Percentiles rank a stretch among this genome's conserved stretches.
Conservation (phyloP, 768 basidiomycete genomes). For the Pulveroboletus sp. region DNA sequence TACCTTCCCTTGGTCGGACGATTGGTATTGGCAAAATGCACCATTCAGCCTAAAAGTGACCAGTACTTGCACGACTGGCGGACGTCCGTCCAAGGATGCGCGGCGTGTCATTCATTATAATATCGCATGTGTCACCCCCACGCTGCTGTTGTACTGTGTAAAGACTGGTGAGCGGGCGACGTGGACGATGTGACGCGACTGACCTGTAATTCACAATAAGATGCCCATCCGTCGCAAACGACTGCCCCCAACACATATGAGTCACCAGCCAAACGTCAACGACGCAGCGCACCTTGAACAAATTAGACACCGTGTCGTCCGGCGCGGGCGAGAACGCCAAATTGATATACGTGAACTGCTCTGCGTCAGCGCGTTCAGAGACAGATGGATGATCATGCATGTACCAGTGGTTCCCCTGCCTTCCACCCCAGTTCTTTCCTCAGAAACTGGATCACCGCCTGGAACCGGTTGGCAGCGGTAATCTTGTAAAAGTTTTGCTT, state of each 20-base stretch:
- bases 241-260: conserved; percentile 39
- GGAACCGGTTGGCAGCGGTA: conserved; percentile 89
- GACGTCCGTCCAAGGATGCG: no score
- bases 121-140: conserved; percentile 41
- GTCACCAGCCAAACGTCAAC: conserved; percentile 1
- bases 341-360: conserved; percentile 75
- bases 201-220: conserved; percentile 92
- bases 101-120: no score
- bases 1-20: no score
- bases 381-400: neutral
- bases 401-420: conserved; percentile 77
- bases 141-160: conserved; percentile 55
- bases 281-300: conserved; percentile 54
- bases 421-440: conserved; percentile 88
- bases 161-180: conserved; percentile 3
- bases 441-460: conserved; percentile 92
- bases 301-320: conserved; percentile 69
- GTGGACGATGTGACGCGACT: conserved; percentile 11
- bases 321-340: conserved; percentile 75
- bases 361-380: neutral
- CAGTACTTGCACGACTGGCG: no score
- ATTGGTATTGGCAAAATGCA: no score
- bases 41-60: no score
- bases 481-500: conserved; percentile 99
- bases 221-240: conserved; percentile 84